These are phyloP conservation scores for Planoprotostelium fungivorum DNA, from an alignment of 78 protist species.

Conservation along the genomic window DNA sequence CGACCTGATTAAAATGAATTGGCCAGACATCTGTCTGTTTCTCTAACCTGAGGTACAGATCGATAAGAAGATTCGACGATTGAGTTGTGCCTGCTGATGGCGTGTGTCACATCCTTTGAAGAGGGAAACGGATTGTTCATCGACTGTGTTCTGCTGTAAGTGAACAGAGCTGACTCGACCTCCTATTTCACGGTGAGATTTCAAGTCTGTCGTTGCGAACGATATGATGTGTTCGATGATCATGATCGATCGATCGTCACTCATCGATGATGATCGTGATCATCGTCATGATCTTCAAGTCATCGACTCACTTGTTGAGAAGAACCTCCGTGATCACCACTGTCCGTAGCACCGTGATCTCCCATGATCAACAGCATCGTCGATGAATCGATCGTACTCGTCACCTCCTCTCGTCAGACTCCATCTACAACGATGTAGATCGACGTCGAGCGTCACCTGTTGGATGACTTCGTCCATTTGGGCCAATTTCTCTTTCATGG, in stretches of 20 bases:
- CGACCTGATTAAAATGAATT: slow-evolving; percentile 79
- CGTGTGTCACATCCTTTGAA: not conserved
- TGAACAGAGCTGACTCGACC: slow-evolving; percentile 51
- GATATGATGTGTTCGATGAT: too few relatives aligned
- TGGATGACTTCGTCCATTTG: slow-evolving; percentile 26
- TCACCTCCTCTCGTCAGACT: slow-evolving; percentile 4
- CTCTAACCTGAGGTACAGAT: slow-evolving; percentile 9
- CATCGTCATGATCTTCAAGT: too few relatives aligned
- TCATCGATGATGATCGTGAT: too few relatives aligned
- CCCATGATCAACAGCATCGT: slow-evolving; percentile 87
- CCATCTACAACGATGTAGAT: not conserved
- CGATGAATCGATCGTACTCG: slow-evolving; percentile 28
- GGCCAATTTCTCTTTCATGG: slow-evolving; percentile 73
- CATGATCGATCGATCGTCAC: too few relatives aligned
- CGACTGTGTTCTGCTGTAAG: not conserved
- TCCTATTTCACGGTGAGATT: slow-evolving; percentile 7
- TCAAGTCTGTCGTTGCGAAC: not conserved
- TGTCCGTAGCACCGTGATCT: slow-evolving; percentile 95
- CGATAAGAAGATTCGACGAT: not conserved
- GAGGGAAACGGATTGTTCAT: not conserved
- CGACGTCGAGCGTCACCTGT: slow-evolving; percentile 26
- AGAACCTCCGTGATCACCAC: slow-evolving; percentile 84
- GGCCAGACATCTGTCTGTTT: slow-evolving; percentile 3
- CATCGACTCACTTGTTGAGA: not conserved
- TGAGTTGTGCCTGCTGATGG: not conserved